Conservation (phyloP, 140 eudicot species). For the Bidens hawaiensis region DNA sequence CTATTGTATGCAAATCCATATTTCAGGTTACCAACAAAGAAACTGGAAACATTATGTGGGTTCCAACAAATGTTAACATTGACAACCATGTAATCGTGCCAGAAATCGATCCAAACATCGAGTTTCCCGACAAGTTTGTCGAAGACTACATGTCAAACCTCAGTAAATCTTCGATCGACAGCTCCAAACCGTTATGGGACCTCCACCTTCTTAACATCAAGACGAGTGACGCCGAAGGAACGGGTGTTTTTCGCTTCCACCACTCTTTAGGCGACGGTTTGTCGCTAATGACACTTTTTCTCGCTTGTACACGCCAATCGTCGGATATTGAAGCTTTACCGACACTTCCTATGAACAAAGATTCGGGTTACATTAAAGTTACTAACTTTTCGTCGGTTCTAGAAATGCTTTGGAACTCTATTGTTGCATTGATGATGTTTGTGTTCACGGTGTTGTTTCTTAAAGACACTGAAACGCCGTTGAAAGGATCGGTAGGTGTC, state of each 20-base stretch:
- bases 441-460: constrained; percentile 37
- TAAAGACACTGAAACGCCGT: constrained; percentile 49
- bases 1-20: not conserved
- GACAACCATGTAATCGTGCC: constrained; percentile 54
- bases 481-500: constrained; percentile 38
- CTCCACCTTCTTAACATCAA: constrained; percentile 54
- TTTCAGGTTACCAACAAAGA: constrained; percentile 31
- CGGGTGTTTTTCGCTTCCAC: constrained; percentile 44
- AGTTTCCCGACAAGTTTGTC: constrained; percentile 38
- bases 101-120: constrained; percentile 36
- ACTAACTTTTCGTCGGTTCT: constrained; percentile 24
- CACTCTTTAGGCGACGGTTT: constrained; percentile 71
- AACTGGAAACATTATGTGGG: constrained; percentile 35
- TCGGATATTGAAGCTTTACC: constrained; percentile 43
- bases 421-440: constrained; percentile 31
- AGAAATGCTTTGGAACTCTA: constrained; percentile 39
- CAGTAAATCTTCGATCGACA: constrained; percentile 33
- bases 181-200: constrained; percentile 59
- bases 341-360: constrained; percentile 32
- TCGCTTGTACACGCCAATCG: constrained; percentile 42
- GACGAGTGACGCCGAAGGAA: constrained; percentile 38
- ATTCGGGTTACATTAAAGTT: constrained; percentile 19
- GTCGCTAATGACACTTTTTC: constrained; percentile 45
- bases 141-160: constrained; percentile 49
- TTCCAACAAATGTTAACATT: constrained; percentile 37